Base-by-base conservation (phyloP, 176 grass and related monocot genomes). In the Oryza coarctata region DNA sequence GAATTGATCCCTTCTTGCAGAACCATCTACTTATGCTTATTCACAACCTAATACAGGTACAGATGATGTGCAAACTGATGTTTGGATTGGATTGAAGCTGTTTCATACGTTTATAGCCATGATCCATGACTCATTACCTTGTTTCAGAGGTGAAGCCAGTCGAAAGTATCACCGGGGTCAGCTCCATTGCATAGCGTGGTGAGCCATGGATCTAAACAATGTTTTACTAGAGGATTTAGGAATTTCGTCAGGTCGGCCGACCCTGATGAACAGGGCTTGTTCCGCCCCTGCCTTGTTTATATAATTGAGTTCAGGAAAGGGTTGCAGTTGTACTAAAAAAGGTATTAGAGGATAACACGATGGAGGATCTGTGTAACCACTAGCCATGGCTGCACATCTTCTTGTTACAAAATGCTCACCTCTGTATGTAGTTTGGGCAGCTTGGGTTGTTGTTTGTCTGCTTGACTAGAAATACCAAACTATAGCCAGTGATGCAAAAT, bases 21-120 rank as follows among this genome's bases (percentile, higher is more conserved):
- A 85, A 85, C 27, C 77, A 77, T 70, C 76, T 43, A 75, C 76
- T 55, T 28, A 69, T 77, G 40, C 63, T 71, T 68, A 11, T 81
- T 17, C 38, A 85, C 36, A 81, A 71, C 49, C 28, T 79, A 63
- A 23, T 28, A 25, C 38, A 76, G 17, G 63, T 68, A 39, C 4
- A 30, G 23, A 10, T 69, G 44, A 39, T 32, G n/a, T 55, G 69
- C 2, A 72, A 45, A 26, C 69, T 73, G 71, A 73, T 73, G 43
- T 17, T 15, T 49, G 36, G 40, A 71, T 71, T 25, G 5, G 50
- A 55, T 18, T 55, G 47, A 3, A 55, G 7, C 20, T n/a, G 0
- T 55, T 55, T 55, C 50, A 55, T 20, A 55, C 27, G 12, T 71
- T 44, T 44, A 55, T 41, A n/a, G 10, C 25, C 68, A 70, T 26